These are phyloP conservation scores for Fusarium papillatum DNA, from an alignment of 2,329 filamentous ascomycete species.

Conservation along the genomic window DNA sequence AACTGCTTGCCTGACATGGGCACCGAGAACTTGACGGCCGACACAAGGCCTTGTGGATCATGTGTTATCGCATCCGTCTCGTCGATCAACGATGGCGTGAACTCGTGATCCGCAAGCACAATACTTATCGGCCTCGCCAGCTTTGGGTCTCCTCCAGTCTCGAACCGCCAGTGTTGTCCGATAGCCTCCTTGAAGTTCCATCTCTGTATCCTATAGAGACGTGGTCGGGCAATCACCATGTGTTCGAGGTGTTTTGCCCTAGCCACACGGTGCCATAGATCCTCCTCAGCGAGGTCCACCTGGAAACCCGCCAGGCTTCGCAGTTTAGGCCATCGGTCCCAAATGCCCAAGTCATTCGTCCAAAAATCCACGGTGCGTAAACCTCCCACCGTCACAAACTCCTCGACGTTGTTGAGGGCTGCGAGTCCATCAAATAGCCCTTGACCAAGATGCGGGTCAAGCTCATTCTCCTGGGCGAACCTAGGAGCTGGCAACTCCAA, in stretches of 20 bases:
- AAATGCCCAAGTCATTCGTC: neutral
- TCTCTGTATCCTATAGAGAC: constrained; percentile 10
- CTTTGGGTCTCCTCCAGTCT: constrained; percentile 27
- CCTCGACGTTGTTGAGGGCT: constrained; percentile 22
- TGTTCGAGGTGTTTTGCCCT: constrained; percentile 14
- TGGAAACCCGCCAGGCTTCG: constrained; percentile 28
- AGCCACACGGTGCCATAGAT: constrained; percentile 27
- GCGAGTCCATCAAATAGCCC: constrained; percentile 4
- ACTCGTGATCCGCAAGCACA: constrained; percentile 30
- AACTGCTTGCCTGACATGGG: constrained; percentile 9
- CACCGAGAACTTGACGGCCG: constrained; percentile 13
- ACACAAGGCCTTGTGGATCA: constrained; percentile 13
- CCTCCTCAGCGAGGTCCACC: constrained; percentile 23
- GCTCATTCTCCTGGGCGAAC: constrained; percentile 4
- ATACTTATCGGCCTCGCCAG: constrained; percentile 29
- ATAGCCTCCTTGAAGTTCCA: constrained; percentile 32
- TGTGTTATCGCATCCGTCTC: neutral
- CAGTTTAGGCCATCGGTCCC: constrained; percentile 23
- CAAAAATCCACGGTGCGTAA: constrained; percentile 28
- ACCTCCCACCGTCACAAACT: constrained; percentile 28
- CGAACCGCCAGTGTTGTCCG: constrained; percentile 14
- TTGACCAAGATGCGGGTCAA: neutral
- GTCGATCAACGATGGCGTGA: constrained; percentile 16
- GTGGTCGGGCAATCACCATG: constrained; percentile 19
- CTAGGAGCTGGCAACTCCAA: constrained; percentile 28